Conservation (phyloP, 2,329 filamentous ascomycete species). For the Periconia sp. region DNA sequence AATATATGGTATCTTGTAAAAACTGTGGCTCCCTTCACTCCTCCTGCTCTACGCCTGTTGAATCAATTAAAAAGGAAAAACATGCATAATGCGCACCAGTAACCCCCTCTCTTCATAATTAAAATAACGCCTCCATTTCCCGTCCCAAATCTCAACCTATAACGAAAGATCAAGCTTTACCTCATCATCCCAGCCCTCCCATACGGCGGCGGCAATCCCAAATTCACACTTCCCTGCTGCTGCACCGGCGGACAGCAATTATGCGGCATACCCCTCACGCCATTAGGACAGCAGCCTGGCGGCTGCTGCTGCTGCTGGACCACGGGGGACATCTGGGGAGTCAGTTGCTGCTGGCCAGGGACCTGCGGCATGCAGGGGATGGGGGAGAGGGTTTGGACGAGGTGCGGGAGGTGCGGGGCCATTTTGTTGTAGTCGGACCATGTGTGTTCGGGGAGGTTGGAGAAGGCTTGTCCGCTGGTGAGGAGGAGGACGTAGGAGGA, state of each 20-base stretch:
- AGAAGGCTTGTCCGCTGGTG: constrained; percentile 31
- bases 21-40: no score
- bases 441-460: constrained; percentile 35
- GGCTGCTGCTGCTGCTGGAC: background rate
- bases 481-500: constrained; percentile 31
- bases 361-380: constrained; percentile 27
- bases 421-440: constrained; percentile 38
- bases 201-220: background rate
- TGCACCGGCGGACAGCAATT: background rate
- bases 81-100: no score
- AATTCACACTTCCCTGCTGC: background rate
- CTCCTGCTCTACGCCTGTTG: no score
- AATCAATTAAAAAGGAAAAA: no score
- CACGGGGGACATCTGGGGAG: background rate
- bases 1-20: no score
- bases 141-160: no score
- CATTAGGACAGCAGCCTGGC: background rate
- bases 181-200: background rate
- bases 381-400: constrained; percentile 20
- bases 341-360: constrained; percentile 1
- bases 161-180: no score
- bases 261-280: background rate
- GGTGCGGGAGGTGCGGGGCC: constrained; percentile 22
- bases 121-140: no score
- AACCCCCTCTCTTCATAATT: no score